phyloP scores from a whole-genome alignment of 2,329 filamentous ascomycete genomes.

The Uncinocarpus reesii region DNA sequence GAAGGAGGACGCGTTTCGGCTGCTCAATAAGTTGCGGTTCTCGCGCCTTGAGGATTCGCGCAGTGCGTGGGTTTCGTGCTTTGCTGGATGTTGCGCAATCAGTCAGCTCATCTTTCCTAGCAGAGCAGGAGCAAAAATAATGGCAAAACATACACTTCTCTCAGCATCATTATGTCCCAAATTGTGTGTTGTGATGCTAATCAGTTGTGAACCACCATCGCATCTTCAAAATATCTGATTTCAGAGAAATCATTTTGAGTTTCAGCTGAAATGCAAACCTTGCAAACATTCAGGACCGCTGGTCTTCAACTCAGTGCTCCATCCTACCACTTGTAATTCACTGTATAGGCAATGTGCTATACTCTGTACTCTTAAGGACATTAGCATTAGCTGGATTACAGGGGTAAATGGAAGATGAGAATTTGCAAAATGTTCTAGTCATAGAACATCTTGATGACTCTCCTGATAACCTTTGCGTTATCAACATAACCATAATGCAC shows the following conservation, averaged over 20 bases:
- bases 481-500: too few relatives aligned
- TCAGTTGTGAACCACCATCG: neutral
- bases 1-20: constrained; percentile 78
- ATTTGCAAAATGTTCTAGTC: too few relatives aligned
- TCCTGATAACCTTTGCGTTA: too few relatives aligned
- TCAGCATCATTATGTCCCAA: constrained; percentile 11
- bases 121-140: neutral
- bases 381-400: too few relatives aligned
- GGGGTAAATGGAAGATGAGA: too few relatives aligned
- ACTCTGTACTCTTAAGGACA: too few relatives aligned
- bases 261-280: neutral
- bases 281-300: constrained; percentile 1
- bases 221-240: neutral
- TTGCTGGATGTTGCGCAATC: constrained; percentile 38
- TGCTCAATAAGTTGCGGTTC: constrained; percentile 84
- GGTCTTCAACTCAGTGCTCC: too few relatives aligned
- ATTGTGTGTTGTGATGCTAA: too few relatives aligned
- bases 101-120: neutral
- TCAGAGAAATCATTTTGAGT: neutral
- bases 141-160: constrained; percentile 17
- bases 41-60: constrained; percentile 86
- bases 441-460: too few relatives aligned
- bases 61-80: constrained; percentile 76
- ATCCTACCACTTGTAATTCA: too few relatives aligned
- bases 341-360: too few relatives aligned